Evolutionary conservation across 192 early-diverging fungal species (phyloP), one percentile per base, ranked within the genome.

Genomic region (Umbelopsis vinacea): DNA sequence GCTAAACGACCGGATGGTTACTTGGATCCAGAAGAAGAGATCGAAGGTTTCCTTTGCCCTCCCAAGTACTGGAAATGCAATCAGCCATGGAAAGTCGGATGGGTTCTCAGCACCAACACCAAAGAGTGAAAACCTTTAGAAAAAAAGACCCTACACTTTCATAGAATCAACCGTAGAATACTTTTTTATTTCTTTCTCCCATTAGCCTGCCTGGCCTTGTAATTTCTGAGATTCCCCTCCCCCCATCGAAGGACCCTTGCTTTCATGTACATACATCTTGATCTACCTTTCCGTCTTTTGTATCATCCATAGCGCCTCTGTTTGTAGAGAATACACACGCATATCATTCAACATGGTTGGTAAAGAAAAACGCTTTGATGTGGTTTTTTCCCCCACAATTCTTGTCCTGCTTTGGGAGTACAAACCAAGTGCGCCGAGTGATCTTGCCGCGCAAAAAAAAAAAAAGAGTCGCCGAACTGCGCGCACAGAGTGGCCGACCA

Each of bases 21-120:
- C 14, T 21, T 71, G 38, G 55, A 71, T 37, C 66, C 55, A 17
- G 33, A 76, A 23, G 75, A 81, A 37, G 75, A 81, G 6, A 81
- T 81, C 38, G 72, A 70, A 43, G 37, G 55, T n/a, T 77, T 81
- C 50, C 55, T 60, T 2, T 81, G 79, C 43, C 76, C 46, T 43
- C 79, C 79, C 0, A 81, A 81, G 50, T 74, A 76, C 53, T 81
- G 79, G 79, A 46, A 53, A 22, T 81, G 79, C 67, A 70, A 60
- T 37, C 37, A 48, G 35, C 75, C 75, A 40, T 81, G 79, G 75
- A 81, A 81, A 69, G 79, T 81, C 6, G 73, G 73, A 26, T 81
- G 79, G 79, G 72, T 81, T 6, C 40, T 78, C 26, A 76, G 71
- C 35, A 40, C 15, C 37, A 14, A 46, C 8, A 52, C 46, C 11